Evolutionary conservation across 2,329 filamentous ascomycete genomes (phyloP), one percentile per base, ranked within the genome.

Genomic region (Exophiala spinifera): DNA sequence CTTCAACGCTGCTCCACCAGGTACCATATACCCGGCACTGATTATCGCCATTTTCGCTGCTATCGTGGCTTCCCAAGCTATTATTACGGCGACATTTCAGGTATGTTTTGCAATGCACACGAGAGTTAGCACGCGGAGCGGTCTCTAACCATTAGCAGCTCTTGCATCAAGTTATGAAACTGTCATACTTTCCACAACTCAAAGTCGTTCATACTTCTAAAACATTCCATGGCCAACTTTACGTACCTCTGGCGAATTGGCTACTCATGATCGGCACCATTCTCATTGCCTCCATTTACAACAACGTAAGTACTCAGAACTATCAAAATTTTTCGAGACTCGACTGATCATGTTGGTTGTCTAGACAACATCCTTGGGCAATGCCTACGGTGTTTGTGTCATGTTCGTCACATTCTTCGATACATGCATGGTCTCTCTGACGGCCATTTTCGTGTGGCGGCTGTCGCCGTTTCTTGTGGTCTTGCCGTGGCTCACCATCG

Each of bases 341-440:
- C n/a, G n/a, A n/a, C n/a, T n/a, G n/a, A n/a, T n/a, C n/a, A n/a
- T n/a, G n/a, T n/a, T n/a, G n/a, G n/a, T 7, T 21, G 10, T 44
- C 10, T 21, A 44, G 42, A 70, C 85, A 0, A 87, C 83, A 0
- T 77, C 77, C 51, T 77, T 90, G 0, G 87, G 87, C 20, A 83
- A 89, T 63, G 87, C 87, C 0, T 91, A 91, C 63, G 87, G 88
- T 36, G 84, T 89, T 6, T 91, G 88, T 61, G 88, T 91, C 66
- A 89, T 91, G 63, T 81, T 88, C 46, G 88, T 91, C 40, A 89
- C 87, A 0, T 53, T 53, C 33, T 53, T 56, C 33, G 54, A 53
- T 28, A 91, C 87, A 0, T 86, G 80, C 67, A 84, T 92, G 78
- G 84, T 89, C 1, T 80, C 85, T 0, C 73, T 91, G 1, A 85